Conservation (phyloP, 768 basidiomycete species). For the Tricholoma sp. region DNA sequence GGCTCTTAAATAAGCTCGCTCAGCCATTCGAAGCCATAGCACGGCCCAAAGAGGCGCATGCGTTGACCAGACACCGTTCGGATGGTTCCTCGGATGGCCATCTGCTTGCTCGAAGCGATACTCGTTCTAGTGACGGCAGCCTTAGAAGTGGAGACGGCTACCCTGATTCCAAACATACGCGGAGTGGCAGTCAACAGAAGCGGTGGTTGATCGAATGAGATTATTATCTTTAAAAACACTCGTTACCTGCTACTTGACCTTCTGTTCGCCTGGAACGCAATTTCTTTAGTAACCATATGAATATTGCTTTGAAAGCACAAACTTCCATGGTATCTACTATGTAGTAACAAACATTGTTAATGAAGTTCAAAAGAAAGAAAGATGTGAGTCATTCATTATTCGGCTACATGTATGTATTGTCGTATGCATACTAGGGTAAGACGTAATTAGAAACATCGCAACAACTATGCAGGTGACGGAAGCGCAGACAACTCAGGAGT, state of each 20-base stretch:
- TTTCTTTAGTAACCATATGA: neutral
- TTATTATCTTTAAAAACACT: neutral
- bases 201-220: conserved; percentile 58
- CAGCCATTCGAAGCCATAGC: conserved; percentile 36
- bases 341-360: neutral
- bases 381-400: neutral
- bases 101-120: conserved; percentile 27
- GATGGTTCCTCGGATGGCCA: conserved; percentile 25
- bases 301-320: conserved; percentile 1
- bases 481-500: conserved; percentile 30
- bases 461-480: neutral
- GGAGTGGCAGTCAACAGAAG: conserved; percentile 29
- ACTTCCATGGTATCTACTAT: neutral
- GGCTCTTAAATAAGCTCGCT: conserved; percentile 39
- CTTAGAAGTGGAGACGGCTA: conserved; percentile 31
- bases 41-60: conserved; percentile 30
- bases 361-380: neutral
- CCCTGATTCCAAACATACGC: conserved; percentile 25
- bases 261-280: neutral
- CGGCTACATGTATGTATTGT: conserved; percentile 3
- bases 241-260: neutral
- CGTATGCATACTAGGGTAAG: neutral
- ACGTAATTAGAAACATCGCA: neutral
- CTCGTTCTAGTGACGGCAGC: conserved; percentile 35
- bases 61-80: conserved; percentile 25